phyloP scores from a whole-genome alignment of 2,329 filamentous ascomycete species.

The Beauveria rudraprayagi region DNA sequence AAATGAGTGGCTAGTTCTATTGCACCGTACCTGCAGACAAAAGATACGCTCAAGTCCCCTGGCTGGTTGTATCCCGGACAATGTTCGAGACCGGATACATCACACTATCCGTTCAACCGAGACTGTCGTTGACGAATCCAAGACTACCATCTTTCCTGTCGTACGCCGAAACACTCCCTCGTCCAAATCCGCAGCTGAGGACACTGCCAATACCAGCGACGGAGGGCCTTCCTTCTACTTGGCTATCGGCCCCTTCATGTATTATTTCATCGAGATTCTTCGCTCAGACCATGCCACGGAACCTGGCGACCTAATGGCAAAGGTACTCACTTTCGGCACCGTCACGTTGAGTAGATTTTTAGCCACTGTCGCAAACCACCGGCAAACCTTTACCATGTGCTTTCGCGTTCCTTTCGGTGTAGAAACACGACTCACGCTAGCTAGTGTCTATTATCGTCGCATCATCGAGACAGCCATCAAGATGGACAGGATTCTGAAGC shows the following conservation, averaged over 20 bases:
- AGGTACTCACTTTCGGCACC: conserved; percentile 42
- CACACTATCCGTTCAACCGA: conserved; percentile 39
- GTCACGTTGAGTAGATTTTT: conserved; percentile 44
- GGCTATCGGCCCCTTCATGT: conserved; percentile 44
- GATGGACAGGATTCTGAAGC: conserved; percentile 47
- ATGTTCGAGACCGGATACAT: conserved; percentile 39
- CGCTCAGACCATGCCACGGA: conserved; percentile 34
- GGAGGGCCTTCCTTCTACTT: conserved; percentile 45
- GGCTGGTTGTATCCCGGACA: conserved; percentile 33
- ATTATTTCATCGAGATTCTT: conserved; percentile 43
- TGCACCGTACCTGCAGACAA: conserved; percentile 34
- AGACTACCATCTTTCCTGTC: conserved; percentile 42
- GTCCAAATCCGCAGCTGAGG: conserved; percentile 34
- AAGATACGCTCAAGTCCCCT: conserved; percentile 28
- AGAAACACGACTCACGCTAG: conserved; percentile 40
- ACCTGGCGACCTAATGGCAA: conserved; percentile 40
- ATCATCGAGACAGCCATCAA: conserved; percentile 47
- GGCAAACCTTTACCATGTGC: conserved; percentile 47
- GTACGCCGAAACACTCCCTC: conserved; percentile 36
- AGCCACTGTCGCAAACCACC: conserved; percentile 41
- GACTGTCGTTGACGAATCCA: conserved; percentile 22
- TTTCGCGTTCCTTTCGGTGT: conserved; percentile 41
- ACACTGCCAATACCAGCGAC: conserved; percentile 39
- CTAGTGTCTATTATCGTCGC: conserved; percentile 45
- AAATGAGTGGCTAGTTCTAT: conserved; percentile 41